Conservation (phyloP, 1,284 basidiomycete genomes). For the Irpex sp. region DNA sequence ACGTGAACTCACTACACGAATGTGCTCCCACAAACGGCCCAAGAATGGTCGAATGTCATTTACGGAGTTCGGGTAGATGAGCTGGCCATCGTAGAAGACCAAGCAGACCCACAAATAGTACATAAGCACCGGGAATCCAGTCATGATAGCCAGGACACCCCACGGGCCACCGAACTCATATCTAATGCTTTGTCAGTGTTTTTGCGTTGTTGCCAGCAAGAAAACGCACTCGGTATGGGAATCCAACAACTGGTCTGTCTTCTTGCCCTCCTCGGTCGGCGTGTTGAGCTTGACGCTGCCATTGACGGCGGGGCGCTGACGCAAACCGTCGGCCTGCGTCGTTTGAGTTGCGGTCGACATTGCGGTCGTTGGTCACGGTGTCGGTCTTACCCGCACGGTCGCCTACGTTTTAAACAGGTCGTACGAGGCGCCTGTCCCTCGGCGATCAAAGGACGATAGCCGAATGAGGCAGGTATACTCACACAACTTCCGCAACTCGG, state of each 20-base stretch:
- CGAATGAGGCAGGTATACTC: no score
- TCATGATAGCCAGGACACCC: constrained; percentile 93
- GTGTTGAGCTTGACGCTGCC: constrained; percentile 19
- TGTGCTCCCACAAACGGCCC: constrained; percentile 78
- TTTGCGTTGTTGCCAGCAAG: not conserved
- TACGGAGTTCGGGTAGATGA: constrained; percentile 73
- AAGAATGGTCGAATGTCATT: constrained; percentile 83
- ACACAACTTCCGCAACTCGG: no score
- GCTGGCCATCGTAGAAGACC: constrained; percentile 90
- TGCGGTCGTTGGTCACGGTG: constrained; percentile 4
- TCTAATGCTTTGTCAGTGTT: constrained; percentile 32
- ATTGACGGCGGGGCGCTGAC: constrained; percentile 17
- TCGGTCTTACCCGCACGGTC: not conserved
- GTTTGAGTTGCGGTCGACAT: constrained; percentile 22
- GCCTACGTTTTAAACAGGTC: not conserved
- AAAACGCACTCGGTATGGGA: constrained; percentile 64
- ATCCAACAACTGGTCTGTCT: constrained; percentile 72
- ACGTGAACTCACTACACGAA: constrained; percentile 59
- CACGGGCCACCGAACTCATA: constrained; percentile 96
- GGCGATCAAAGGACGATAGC: no score
- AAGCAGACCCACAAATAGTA: constrained; percentile 99
- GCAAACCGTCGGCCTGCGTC: constrained; percentile 18
- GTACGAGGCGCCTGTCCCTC: constrained; percentile 1
- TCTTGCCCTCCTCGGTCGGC: constrained; percentile 62
- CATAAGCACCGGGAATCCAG: constrained; percentile 89